phyloP scores from a whole-genome alignment of 2,329 filamentous ascomycete species.

The Monilinia polystroma region DNA sequence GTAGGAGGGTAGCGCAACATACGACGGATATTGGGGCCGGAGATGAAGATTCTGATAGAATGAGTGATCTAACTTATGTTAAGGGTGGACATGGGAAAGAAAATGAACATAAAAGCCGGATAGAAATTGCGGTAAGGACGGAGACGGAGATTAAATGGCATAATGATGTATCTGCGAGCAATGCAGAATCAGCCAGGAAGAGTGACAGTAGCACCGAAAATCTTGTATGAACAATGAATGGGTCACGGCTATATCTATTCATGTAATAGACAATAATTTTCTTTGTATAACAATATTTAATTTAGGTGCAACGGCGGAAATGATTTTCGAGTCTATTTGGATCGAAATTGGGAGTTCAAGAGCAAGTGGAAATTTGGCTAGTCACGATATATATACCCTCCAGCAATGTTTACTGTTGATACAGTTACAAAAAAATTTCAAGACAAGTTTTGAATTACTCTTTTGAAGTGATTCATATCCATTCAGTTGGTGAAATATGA shows the following conservation, averaged over 20 bases:
- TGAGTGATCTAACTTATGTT: conserved; percentile 8
- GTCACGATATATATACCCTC: background rate
- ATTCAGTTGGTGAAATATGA: too few species aligned
- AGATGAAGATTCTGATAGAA: background rate
- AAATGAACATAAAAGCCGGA: background rate
- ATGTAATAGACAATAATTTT: background rate
- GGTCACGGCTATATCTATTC: background rate
- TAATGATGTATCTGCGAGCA: background rate
- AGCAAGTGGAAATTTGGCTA: background rate
- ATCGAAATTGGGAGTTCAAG: background rate
- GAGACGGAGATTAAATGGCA: conserved; percentile 8
- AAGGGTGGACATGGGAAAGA: background rate
- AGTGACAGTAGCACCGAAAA: conserved; percentile 7
- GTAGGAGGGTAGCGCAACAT: background rate
- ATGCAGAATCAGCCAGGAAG: background rate
- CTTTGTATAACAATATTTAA: background rate
- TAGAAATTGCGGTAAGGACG: background rate
- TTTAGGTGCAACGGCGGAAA: background rate
- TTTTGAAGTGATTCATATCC: too few species aligned
- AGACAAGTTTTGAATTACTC: too few species aligned
- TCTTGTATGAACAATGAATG: conserved; percentile 3
- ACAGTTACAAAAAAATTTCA: background rate
- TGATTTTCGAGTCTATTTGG: background rate
- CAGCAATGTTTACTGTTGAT: background rate
- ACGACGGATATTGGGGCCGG: conserved; percentile 6